phyloP scores from a whole-genome alignment of 2,329 filamentous ascomycete genomes.

The Fusarium sp. region DNA sequence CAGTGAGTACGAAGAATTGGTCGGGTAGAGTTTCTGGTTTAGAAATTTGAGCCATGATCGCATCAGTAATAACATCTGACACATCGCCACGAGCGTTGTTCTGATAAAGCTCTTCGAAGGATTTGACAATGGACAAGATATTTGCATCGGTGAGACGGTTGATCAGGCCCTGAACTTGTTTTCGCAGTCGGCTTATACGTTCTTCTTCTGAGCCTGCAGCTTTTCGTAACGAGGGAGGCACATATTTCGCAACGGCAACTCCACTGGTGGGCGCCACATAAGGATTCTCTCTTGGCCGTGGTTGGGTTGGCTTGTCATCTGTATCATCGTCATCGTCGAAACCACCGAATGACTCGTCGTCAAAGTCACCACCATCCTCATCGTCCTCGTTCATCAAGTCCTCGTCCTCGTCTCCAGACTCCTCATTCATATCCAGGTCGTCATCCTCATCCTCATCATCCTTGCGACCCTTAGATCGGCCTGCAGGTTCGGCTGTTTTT shows the following conservation, averaged over 20 bases:
- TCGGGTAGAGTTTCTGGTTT: slow-evolving; percentile 84
- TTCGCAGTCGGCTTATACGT: slow-evolving; percentile 74
- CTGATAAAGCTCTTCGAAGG: slow-evolving; percentile 86
- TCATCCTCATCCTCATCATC: slow-evolving; percentile 42
- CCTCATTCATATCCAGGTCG: slow-evolving; percentile 37
- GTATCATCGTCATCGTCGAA: slow-evolving; percentile 55
- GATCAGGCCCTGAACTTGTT: slow-evolving; percentile 87
- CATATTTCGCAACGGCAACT: slow-evolving; percentile 75
- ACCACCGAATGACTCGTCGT: slow-evolving; percentile 55
- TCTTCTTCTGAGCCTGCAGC: slow-evolving; percentile 73
- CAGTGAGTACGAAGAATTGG: slow-evolving; percentile 90
- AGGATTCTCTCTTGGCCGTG: slow-evolving; percentile 80
- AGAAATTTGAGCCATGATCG: slow-evolving; percentile 82
- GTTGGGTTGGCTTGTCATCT: slow-evolving; percentile 52
- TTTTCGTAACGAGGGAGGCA: slow-evolving; percentile 85
- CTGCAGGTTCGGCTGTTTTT: slow-evolving; percentile 54
- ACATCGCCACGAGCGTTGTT: slow-evolving; percentile 89
- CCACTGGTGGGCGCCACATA: slow-evolving; percentile 78
- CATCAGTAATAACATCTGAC: slow-evolving; percentile 81
- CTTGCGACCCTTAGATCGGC: slow-evolving; percentile 29
- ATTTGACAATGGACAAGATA: slow-evolving; percentile 82
- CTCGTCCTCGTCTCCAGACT: slow-evolving; percentile 35
- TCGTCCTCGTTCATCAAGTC: slow-evolving; percentile 44
- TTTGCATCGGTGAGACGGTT: slow-evolving; percentile 95
- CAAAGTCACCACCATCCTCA: slow-evolving; percentile 50